Percentiles rank a stretch among this genome's conserved stretches.
phyloP scores from a whole-genome alignment of 768 basidiomycete species.

The Phaeolepiota aurea region DNA sequence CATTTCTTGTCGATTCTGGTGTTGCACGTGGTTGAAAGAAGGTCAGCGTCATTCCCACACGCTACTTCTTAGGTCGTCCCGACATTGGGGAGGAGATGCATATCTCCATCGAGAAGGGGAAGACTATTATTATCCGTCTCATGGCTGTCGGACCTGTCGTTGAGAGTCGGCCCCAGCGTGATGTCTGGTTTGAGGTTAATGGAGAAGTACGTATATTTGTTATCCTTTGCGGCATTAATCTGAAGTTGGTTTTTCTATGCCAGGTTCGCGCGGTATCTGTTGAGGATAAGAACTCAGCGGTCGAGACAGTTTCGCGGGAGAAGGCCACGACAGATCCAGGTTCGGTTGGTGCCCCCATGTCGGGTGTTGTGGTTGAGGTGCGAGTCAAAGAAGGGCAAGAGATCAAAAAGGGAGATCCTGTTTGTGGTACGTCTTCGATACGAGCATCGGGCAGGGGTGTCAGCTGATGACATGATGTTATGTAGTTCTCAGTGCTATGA shows the following conservation, averaged over 20 bases:
- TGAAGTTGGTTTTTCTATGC: slow-evolving; percentile 12
- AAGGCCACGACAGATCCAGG: slow-evolving; percentile 91
- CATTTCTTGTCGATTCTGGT: slow-evolving; percentile 1
- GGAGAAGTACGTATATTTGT: slow-evolving; percentile 58
- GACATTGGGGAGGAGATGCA: slow-evolving; percentile 93
- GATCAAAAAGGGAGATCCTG: slow-evolving; percentile 96
- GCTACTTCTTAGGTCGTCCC: slow-evolving; percentile 94
- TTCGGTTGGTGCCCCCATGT: slow-evolving; percentile 96
- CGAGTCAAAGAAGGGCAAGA: slow-evolving; percentile 96
- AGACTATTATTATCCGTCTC: slow-evolving; percentile 92
- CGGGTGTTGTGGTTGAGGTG: slow-evolving; percentile 96
- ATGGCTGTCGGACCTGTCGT: slow-evolving; percentile 94
- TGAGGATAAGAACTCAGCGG: slow-evolving; percentile 95
- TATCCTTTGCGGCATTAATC: slow-evolving; percentile 6
- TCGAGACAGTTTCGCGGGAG: slow-evolving; percentile 91
- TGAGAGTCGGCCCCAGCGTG: slow-evolving; percentile 84
- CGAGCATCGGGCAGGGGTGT: not conserved
- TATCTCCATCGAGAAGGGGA: slow-evolving; percentile 92
- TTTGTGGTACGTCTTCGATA: slow-evolving; percentile 62
- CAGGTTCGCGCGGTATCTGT: slow-evolving; percentile 92
- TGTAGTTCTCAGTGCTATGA: slow-evolving; percentile 92
- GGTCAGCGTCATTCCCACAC: slow-evolving; percentile 85
- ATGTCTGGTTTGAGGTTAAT: slow-evolving; percentile 98
- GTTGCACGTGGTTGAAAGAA: slow-evolving; percentile 4
- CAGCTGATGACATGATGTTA: slow-evolving; percentile 14